These are phyloP conservation scores for Mycena metata DNA, from an alignment of 768 basidiomycete genomes.

Conservation along the genomic window DNA sequence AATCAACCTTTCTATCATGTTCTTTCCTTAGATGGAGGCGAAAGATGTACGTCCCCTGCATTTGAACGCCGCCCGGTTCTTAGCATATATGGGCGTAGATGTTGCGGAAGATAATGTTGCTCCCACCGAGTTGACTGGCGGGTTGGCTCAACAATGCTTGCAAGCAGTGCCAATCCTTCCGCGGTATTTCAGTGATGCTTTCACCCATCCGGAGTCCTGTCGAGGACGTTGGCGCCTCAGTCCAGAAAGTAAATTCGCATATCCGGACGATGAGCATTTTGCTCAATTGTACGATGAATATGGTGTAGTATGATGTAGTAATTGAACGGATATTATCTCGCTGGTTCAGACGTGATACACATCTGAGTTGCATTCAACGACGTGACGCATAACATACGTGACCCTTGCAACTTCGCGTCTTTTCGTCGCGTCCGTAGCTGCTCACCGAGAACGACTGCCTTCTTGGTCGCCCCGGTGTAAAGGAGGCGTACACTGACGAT, in stretches of 20 bases:
- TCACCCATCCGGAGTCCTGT: constrained; percentile 45
- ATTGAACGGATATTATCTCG: no score
- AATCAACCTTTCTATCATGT: constrained; percentile 59
- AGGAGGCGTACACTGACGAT: constrained; percentile 48
- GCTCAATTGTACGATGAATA: constrained; percentile 52
- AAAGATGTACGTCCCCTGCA: constrained; percentile 46
- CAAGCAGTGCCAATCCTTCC: constrained; percentile 40
- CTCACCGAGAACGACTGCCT: no score
- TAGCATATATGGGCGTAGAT: constrained; percentile 4
- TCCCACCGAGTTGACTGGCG: constrained; percentile 20
- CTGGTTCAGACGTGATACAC: no score
- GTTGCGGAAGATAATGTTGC: constrained; percentile 36
- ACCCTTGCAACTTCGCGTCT: constrained; percentile 9
- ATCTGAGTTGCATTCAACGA: no score
- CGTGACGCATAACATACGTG: not conserved
- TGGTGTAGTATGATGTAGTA: no score
- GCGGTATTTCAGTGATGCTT: constrained; percentile 51
- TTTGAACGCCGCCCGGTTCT: no score
- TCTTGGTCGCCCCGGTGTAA: no score
- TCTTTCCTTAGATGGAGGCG: constrained; percentile 47
- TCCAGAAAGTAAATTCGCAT: constrained; percentile 55
- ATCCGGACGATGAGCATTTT: constrained; percentile 62
- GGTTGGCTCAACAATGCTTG: constrained; percentile 28
- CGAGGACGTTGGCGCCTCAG: constrained; percentile 47
- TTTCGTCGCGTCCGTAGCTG: not conserved